Percentiles rank a stretch among this genome's conserved stretches.
Evolutionary conservation across 2,329 filamentous ascomycete species (phyloP).

Genomic region (Reticulascus tulasneorum): DNA sequence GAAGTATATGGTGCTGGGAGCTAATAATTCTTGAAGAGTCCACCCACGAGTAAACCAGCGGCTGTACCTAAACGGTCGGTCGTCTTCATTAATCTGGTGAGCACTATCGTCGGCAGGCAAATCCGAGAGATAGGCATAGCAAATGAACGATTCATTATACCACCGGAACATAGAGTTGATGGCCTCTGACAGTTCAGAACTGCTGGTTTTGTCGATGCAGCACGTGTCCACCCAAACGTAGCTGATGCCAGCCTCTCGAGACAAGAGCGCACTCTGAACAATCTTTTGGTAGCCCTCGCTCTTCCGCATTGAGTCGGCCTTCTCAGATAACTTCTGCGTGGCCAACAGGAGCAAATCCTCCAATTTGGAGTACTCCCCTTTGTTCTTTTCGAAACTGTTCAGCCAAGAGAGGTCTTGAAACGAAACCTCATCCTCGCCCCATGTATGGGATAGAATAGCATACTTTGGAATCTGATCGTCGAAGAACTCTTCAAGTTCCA

Average conservation of each 20-base stretch:
- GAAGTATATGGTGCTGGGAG: constrained; percentile 16
- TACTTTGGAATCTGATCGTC: neutral
- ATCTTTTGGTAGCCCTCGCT: constrained; percentile 8
- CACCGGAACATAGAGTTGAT: constrained; percentile 24
- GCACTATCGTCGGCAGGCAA: too few relatives aligned
- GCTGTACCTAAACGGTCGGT: constrained; percentile 5
- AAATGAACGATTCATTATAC: constrained; percentile 26
- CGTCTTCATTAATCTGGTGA: too few relatives aligned
- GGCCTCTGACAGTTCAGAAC: constrained; percentile 26
- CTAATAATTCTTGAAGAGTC: constrained; percentile 15
- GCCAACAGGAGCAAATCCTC: neutral
- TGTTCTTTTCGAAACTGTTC: constrained; percentile 7
- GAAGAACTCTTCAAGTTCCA: constrained; percentile 1
- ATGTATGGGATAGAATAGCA: constrained; percentile 16
- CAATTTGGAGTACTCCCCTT: neutral
- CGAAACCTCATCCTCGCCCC: constrained; percentile 11
- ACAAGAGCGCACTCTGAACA: constrained; percentile 5
- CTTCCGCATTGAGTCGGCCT: neutral
- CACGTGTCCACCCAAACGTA: constrained; percentile 34
- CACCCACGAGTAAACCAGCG: constrained; percentile 2
- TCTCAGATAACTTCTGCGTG: neutral
- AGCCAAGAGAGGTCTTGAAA: constrained; percentile 13
- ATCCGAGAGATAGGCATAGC: constrained; percentile 27
- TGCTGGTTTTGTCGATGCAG: constrained; percentile 28
- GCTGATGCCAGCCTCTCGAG: constrained; percentile 14